These are phyloP conservation scores for Phlebiopsis gigantea DNA, from an alignment of 768 basidiomycete species.

Conservation along the genomic window DNA sequence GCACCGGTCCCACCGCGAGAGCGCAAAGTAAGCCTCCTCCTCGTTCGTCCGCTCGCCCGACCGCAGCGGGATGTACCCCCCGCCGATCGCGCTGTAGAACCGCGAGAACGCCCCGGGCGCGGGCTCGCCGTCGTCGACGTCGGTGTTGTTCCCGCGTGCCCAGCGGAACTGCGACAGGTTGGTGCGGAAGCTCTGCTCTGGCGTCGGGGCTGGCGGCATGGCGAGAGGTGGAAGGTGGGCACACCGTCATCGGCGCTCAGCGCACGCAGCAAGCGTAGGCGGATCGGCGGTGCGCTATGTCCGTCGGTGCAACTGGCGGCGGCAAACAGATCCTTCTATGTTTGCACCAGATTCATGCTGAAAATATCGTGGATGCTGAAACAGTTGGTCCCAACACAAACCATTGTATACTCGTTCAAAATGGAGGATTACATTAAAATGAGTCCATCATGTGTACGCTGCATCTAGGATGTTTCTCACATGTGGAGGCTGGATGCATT, in stretches of 20 bases:
- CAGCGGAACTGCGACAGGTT: constrained; percentile 86
- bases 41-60: constrained; percentile 82
- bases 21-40: constrained; percentile 92
- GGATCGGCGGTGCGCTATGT: background rate
- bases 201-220: constrained; percentile 3
- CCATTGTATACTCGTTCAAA: no score
- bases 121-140: constrained; percentile 45
- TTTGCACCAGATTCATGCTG: no score
- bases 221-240: background rate
- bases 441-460: no score
- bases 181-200: constrained; percentile 66
- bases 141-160: constrained; percentile 68
- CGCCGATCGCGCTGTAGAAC: constrained; percentile 82
- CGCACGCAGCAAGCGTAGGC: background rate
- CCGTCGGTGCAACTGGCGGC: no score
- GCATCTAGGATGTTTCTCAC: no score
- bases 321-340: no score
- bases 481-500: no score
- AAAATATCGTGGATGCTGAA: no score
- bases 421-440: no score
- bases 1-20: constrained; percentile 91
- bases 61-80: constrained; percentile 84
- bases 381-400: no score
- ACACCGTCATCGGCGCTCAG: background rate
- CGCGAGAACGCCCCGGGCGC: constrained; percentile 71